Percentiles rank a stretch among this genome's conserved stretches.
Conservation (phyloP, 192 early-diverging fungal genomes). For the Phycomyces nitens region DNA sequence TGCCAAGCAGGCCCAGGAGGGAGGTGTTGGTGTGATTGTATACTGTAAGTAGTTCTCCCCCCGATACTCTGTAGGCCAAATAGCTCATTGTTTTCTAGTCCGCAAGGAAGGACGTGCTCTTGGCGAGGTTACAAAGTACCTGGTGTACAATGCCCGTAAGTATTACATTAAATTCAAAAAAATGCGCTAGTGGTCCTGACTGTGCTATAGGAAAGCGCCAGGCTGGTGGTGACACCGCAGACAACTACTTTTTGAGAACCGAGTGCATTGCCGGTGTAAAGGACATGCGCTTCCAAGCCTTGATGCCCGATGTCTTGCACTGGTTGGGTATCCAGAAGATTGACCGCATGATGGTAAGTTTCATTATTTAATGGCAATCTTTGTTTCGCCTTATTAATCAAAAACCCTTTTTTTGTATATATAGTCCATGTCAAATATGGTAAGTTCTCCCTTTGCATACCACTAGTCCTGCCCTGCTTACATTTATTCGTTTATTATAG, state of each 20-base stretch:
- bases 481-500: constrained; percentile 23
- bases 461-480: too few species aligned
- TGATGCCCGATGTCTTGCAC: constrained; percentile 95
- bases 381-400: constrained; percentile 2
- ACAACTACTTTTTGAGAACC: constrained; percentile 85
- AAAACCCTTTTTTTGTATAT: constrained; percentile 23
- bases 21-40: constrained; percentile 90
- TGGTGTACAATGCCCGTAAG: constrained; percentile 94
- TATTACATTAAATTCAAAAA: constrained; percentile 6
- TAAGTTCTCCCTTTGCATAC: constrained; percentile 6
- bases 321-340: constrained; percentile 94
- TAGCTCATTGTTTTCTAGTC: constrained; percentile 40
- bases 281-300: constrained; percentile 95
- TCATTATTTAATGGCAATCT: background rate
- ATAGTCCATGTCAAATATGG: constrained; percentile 74
- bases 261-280: constrained; percentile 88
- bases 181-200: background rate
- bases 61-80: background rate
- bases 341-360: constrained; percentile 79
- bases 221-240: constrained; percentile 84
- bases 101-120: constrained; percentile 93
- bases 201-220: constrained; percentile 44
- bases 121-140: constrained; percentile 94
- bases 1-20: constrained; percentile 83
- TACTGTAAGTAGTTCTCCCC: constrained; percentile 61